These are phyloP conservation scores for Mycosphaerella sp. DNA, from an alignment of 2,329 filamentous ascomycete genomes.

Conservation along the genomic window DNA sequence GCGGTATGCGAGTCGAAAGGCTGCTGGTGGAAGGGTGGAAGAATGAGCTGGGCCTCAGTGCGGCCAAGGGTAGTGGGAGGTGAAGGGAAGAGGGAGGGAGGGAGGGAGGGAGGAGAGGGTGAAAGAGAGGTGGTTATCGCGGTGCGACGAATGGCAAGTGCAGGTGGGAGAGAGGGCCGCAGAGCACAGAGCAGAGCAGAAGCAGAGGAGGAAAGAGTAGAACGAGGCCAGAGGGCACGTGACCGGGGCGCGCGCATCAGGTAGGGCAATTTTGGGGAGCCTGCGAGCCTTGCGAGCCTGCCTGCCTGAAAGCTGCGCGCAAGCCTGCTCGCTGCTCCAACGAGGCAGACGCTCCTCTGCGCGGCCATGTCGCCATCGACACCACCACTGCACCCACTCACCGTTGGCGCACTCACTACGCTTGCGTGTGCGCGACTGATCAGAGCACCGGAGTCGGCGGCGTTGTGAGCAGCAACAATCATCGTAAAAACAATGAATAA, in stretches of 20 bases:
- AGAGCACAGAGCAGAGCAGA: not conserved
- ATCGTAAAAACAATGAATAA: not conserved
- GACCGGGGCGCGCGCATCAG: too few relatives aligned
- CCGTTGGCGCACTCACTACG: not conserved
- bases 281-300: too few relatives aligned
- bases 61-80: not conserved
- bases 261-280: too few relatives aligned
- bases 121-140: not conserved
- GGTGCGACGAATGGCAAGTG: not conserved
- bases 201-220: too few relatives aligned
- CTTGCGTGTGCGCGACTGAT: not conserved
- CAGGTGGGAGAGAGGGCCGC: not conserved
- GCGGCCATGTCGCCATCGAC: not conserved
- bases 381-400: not conserved
- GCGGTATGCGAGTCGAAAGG: not conserved
- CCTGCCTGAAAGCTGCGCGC: not conserved
- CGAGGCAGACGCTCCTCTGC: not conserved
- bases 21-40: not conserved
- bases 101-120: not conserved
- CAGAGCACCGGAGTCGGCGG: not conserved
- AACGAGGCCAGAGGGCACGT: too few relatives aligned
- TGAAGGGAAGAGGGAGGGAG: not conserved
- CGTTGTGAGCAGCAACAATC: not conserved
- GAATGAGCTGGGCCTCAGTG: slow-evolving; percentile 1
- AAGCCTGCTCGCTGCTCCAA: not conserved